Conservation (phyloP, 2,329 filamentous ascomycete genomes). For the Monosporascus ibericus region DNA sequence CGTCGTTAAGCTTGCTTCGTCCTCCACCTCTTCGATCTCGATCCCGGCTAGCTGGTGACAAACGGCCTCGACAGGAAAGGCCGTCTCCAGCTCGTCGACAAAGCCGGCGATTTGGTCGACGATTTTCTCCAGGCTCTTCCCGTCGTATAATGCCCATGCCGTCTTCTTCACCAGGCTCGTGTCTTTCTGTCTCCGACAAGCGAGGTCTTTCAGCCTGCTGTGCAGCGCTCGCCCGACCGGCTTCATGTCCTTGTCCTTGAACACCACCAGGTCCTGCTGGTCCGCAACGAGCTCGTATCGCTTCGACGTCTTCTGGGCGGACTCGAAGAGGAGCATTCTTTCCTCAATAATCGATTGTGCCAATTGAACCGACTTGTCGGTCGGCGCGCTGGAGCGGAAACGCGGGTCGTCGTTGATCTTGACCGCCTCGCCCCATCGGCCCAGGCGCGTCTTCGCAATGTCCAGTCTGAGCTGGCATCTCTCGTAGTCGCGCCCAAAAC, state of each 20-base stretch:
- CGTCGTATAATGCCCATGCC: constrained; percentile 19
- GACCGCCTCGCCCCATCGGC: constrained; percentile 29
- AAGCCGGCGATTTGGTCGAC: constrained; percentile 14
- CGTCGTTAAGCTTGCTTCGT: constrained; percentile 12
- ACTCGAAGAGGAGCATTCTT: constrained; percentile 17
- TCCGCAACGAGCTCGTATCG: constrained; percentile 12
- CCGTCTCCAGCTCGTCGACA: constrained; percentile 21
- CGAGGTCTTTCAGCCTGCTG: constrained; percentile 1
- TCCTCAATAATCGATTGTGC: constrained; percentile 17
- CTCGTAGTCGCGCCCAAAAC: constrained; percentile 28
- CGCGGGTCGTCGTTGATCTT: constrained; percentile 22
- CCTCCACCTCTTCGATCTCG: constrained; percentile 17
- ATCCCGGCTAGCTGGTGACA: constrained; percentile 9
- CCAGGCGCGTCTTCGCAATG: constrained; percentile 23
- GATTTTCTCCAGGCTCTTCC: constrained; percentile 13
- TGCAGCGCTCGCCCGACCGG: constrained; percentile 6
- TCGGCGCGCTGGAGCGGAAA: constrained; percentile 8
- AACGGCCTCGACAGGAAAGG: constrained; percentile 11
- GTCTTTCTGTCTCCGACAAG: constrained; percentile 8
- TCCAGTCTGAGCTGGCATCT: constrained; percentile 27
- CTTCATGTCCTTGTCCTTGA: constrained; percentile 3
- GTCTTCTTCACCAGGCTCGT: constrained; percentile 14
- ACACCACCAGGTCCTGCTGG: constrained; percentile 5
- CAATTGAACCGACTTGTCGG: constrained; percentile 7
- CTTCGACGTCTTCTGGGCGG: constrained; percentile 13